Conservation (phyloP, 768 basidiomycete genomes). For the Phylloporus sp. region DNA sequence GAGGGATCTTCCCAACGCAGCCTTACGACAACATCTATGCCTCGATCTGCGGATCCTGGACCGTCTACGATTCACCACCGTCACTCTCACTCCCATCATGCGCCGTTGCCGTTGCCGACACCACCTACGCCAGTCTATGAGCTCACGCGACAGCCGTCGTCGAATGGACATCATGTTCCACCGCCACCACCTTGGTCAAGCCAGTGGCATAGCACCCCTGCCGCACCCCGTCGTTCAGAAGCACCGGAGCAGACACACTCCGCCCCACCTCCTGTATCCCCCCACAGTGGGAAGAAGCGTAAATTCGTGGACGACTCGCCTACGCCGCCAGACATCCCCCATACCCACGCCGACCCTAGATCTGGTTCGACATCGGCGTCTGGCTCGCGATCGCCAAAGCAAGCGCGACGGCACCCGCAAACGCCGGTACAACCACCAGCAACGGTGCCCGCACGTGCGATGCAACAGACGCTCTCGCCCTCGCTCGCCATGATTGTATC, state of each 20-base stretch:
- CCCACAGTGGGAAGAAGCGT: conserved; percentile 33
- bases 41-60: conserved; percentile 26
- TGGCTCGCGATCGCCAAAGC: conserved; percentile 31
- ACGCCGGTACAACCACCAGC: conserved; percentile 29
- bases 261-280: conserved; percentile 20
- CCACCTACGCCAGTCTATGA: conserved; percentile 35
- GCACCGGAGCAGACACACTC: conserved; percentile 18
- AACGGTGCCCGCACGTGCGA: conserved; percentile 25
- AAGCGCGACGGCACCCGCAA: conserved; percentile 32
- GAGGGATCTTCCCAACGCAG: conserved; percentile 19
- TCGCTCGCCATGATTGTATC: conserved; percentile 36
- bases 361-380: conserved; percentile 13
- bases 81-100: conserved; percentile 27
- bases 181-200: conserved; percentile 34
- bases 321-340: conserved; percentile 17
- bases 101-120: conserved; percentile 30
- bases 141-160: conserved; percentile 26
- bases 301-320: conserved; percentile 34
- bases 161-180: conserved; percentile 34
- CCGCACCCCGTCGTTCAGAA: conserved; percentile 21
- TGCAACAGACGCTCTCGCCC: conserved; percentile 34
- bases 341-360: conserved; percentile 7
- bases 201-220: conserved; percentile 25
- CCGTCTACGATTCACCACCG: conserved; percentile 30
- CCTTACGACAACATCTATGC: conserved; percentile 11